Evolutionary conservation across 2,329 filamentous ascomycete species (phyloP), one percentile per base, ranked within the genome.

Genomic region (Pezicula radicicola): DNA sequence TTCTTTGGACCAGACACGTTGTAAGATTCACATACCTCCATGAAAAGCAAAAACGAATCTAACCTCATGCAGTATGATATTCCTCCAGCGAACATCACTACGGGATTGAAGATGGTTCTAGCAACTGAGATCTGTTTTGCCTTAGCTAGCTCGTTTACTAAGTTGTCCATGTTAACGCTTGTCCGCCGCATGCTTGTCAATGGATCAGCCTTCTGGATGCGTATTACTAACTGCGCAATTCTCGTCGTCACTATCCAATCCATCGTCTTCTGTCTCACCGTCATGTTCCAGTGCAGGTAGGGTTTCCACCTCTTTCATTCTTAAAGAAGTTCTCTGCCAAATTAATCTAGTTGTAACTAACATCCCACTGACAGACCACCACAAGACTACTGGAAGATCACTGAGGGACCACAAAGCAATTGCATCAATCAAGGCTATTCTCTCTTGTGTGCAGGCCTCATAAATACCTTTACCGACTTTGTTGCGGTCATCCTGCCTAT

Each of bases 401-500:
- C 68, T 0, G 10, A 49, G 15, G 48, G 51, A 18, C 63, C 67
- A 1, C 65, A 69, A 42, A 60, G 57, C 18, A 61, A 75, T 16
- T 74, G 77, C 43, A 75, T 80, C 37, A 60, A 79, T 25, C 71
- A 84, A 54, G 72, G 76, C 2, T 67, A 69, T 0, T 77, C 81
- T 47, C 72, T 82, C 27, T 71, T 80, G 28, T 72, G 73, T 35
- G 73, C 82, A 35, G 80, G 81, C 2, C 75, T 79, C 27, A 73
- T 83, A 55, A 85, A 85, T 64, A 83, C 83, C 44, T 60, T 77
- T 41, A 83, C 80, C 6, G 81, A 86, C 63, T 73, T 85, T 41
- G 61, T 78, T 10, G 73, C 78, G n/a, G 77, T 79, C 35, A 61
- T 76, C 0, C 66, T 83, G 3, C 79, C 79, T 1, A 73, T 81